Conservation (phyloP, 805 yeast genomes). For the Jamesozyma piceae region DNA sequence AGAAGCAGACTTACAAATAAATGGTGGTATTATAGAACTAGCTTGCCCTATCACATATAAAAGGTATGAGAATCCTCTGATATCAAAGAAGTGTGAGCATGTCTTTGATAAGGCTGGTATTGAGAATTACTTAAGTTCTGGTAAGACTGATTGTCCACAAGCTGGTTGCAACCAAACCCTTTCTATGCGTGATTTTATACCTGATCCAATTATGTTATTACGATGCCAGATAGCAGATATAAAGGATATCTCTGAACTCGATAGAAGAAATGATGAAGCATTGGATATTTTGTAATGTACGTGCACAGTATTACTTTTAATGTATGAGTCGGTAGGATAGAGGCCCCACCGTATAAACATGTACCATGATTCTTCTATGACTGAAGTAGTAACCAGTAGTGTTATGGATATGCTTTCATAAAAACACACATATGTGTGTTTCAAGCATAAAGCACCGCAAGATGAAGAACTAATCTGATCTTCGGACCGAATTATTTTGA, state of each 20-base stretch:
- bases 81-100: constrained; percentile 51
- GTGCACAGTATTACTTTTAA: no score
- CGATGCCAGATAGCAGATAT: constrained; percentile 36
- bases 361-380: no score
- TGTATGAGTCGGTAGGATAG: no score
- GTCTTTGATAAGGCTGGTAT: constrained; percentile 47
- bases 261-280: constrained; percentile 3
- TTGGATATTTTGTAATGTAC: constrained; percentile 5
- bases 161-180: constrained; percentile 42
- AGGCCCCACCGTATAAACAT: no score
- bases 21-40: constrained; percentile 63
- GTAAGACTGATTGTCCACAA: constrained; percentile 44
- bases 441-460: no score
- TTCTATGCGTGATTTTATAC: constrained; percentile 30
- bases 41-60: constrained; percentile 57
- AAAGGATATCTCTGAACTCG: constrained; percentile 1
- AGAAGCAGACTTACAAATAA: constrained; percentile 54
- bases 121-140: constrained; percentile 24
- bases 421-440: no score
- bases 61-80: constrained; percentile 45
- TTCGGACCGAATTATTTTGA: no score
- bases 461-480: no score
- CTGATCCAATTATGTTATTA: constrained; percentile 47
- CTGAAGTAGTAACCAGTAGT: no score
- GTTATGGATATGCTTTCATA: no score